Percentiles rank a stretch among this genome's conserved stretches.
Evolutionary conservation across 306 rosid species (phyloP).

Genomic region (Corylus avellana): DNA sequence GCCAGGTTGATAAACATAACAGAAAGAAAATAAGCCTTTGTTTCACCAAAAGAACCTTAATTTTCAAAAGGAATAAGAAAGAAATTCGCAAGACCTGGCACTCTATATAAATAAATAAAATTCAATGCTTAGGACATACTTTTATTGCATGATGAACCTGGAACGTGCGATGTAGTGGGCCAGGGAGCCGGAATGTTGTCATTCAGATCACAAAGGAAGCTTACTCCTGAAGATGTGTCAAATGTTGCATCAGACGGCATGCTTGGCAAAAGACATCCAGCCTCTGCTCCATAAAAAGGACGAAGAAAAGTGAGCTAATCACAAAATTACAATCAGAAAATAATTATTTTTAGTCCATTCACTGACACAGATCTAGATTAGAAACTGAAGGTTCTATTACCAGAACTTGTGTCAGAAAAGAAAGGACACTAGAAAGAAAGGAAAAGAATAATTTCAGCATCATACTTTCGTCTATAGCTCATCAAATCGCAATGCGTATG

Average conservation of each 20-base stretch:
- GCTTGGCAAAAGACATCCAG: conserved; percentile 91
- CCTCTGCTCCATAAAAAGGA: conserved; percentile 52
- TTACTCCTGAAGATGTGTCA: conserved; percentile 74
- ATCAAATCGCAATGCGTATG: not conserved
- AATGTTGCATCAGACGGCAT: conserved; percentile 92
- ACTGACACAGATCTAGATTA: not conserved
- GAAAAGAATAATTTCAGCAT: not conserved
- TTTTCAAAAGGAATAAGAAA: not conserved
- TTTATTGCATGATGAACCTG: conserved; percentile 79
- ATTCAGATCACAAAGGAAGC: conserved; percentile 90
- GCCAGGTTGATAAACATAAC: conserved; percentile 4
- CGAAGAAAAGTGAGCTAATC: conserved; percentile 21
- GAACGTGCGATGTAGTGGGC: conserved; percentile 66
- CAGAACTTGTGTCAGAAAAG: not conserved
- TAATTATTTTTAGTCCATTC: not conserved
- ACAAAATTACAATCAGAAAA: not conserved
- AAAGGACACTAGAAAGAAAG: not conserved
- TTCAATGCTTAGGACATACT: conserved; percentile 48
- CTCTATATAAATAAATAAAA: not conserved
- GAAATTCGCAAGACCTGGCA: not conserved
- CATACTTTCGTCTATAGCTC: not conserved
- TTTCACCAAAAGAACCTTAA: not conserved
- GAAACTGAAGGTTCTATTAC: not conserved
- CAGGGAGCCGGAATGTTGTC: conserved; percentile 98
- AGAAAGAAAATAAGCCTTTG: conserved; percentile 13